phyloP scores from a whole-genome alignment of 768 basidiomycete genomes.

The Galerina marginata region DNA sequence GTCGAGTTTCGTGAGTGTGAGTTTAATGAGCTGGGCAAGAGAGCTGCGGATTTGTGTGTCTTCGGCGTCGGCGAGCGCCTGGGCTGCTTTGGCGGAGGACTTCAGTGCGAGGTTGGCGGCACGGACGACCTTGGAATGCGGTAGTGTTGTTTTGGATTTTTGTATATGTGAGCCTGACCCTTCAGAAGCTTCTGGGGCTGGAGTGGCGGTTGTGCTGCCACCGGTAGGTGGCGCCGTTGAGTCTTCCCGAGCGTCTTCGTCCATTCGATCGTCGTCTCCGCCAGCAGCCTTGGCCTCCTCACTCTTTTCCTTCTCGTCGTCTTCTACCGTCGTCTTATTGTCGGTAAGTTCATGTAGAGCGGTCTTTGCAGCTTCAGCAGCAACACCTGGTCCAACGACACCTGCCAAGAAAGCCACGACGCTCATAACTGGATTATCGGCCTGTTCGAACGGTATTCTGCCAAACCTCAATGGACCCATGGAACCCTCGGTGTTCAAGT shows the following conservation, averaged over 20 bases:
- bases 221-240: slow-evolving; percentile 11
- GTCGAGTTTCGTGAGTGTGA: slow-evolving; percentile 87
- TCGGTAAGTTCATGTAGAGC: slow-evolving; percentile 84
- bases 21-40: slow-evolving; percentile 84
- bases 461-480: slow-evolving; percentile 79
- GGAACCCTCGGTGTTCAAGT: slow-evolving; percentile 77
- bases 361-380: slow-evolving; percentile 91
- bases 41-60: slow-evolving; percentile 79
- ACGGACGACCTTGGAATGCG: slow-evolving; percentile 77
- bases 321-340: slow-evolving; percentile 42
- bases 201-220: slow-evolving; percentile 28
- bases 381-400: slow-evolving; percentile 88
- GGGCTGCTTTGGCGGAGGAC: slow-evolving; percentile 87
- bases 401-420: slow-evolving; percentile 97
- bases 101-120: slow-evolving; percentile 89
- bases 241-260: slow-evolving; percentile 43
- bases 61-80: slow-evolving; percentile 80
- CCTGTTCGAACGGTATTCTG: slow-evolving; percentile 88
- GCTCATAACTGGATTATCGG: slow-evolving; percentile 98
- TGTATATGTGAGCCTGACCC: slow-evolving; percentile 24
- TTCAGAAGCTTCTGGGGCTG: slow-evolving; percentile 40
- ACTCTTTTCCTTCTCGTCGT: slow-evolving; percentile 33
- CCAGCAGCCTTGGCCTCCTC: slow-evolving; percentile 32
- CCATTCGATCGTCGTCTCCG: slow-evolving; percentile 52
- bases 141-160: slow-evolving; percentile 48